phyloP scores from a whole-genome alignment of 2,329 filamentous ascomycete genomes.

The Scytalidium lignicola region DNA sequence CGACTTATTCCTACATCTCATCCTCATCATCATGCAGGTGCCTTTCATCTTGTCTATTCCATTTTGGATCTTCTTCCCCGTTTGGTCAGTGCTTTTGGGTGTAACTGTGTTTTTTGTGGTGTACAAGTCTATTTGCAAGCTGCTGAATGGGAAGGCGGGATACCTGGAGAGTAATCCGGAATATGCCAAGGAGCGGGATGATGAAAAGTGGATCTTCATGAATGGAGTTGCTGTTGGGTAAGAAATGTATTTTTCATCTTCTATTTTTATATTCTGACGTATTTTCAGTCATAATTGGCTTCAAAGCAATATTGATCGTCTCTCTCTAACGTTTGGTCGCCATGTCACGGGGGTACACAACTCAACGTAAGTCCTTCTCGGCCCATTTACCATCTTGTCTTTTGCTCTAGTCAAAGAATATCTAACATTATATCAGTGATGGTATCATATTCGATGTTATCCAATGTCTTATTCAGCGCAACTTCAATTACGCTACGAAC shows the following conservation, averaged over 20 bases:
- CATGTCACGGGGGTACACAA: conserved; percentile 72
- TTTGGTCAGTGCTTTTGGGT: conserved; percentile 39
- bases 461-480: conserved; percentile 72
- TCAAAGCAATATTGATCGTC: conserved; percentile 63
- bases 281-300: conserved; percentile 57
- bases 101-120: conserved; percentile 40
- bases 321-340: conserved; percentile 67
- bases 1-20: conserved; percentile 50
- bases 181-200: conserved; percentile 44
- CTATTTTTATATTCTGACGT: conserved; percentile 4
- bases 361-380: conserved; percentile 44
- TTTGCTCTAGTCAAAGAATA: not conserved
- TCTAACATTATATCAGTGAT: conserved; percentile 21
- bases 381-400: not conserved
- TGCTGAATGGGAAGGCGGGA: conserved; percentile 48
- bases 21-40: conserved; percentile 56
- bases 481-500: conserved; percentile 64
- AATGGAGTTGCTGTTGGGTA: conserved; percentile 66
- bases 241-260: conserved; percentile 19
- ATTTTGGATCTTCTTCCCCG: conserved; percentile 39
- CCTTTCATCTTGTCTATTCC: conserved; percentile 56
- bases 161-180: conserved; percentile 46
- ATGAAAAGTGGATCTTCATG: conserved; percentile 75
- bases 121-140: conserved; percentile 45
- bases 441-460: conserved; percentile 73